These are phyloP conservation scores for Cryphonectria nitschkei DNA, from an alignment of 2,329 filamentous ascomycete genomes.

Conservation along the genomic window DNA sequence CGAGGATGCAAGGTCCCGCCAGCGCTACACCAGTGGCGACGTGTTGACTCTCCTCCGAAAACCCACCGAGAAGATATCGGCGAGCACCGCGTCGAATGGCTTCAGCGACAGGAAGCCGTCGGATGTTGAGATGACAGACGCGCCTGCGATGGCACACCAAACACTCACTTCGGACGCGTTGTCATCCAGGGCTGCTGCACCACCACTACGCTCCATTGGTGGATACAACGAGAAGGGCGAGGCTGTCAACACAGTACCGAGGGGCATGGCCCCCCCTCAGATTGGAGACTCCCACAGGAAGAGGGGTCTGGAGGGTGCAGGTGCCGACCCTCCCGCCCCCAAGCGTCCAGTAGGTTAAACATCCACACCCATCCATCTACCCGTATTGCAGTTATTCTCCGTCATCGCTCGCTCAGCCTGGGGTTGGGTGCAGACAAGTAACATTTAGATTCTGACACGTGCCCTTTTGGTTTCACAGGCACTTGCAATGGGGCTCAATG, in stretches of 20 bases:
- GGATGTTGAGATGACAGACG: conserved; percentile 36
- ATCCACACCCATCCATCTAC: not conserved
- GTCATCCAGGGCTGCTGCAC: not conserved
- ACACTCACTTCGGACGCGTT: not conserved
- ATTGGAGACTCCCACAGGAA: conserved; percentile 43
- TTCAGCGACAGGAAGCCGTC: conserved; percentile 10
- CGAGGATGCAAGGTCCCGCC: conserved; percentile 74
- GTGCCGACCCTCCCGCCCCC: conserved; percentile 37
- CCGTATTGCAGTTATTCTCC: not conserved
- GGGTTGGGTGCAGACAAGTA: not conserved
- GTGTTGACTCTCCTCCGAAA: conserved; percentile 53
- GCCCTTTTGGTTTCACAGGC: not conserved
- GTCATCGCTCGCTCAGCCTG: not conserved
- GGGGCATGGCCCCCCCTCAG: conserved; percentile 21
- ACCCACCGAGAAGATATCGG: conserved; percentile 43
- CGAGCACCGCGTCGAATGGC: conserved; percentile 31
- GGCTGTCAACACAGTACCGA: conserved; percentile 28
- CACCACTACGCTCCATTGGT: conserved; percentile 10
- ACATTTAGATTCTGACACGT: conserved; percentile 13
- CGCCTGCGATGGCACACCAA: conserved; percentile 13
- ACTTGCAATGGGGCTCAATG: not conserved
- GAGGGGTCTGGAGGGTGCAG: conserved; percentile 45
- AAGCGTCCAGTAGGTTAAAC: conserved; percentile 46
- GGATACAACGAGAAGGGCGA: conserved; percentile 38
- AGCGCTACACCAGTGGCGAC: conserved; percentile 74